Percentiles rank a stretch among this genome's conserved stretches.
phyloP scores from a whole-genome alignment of 2,329 filamentous ascomycete species.

The Aspergillus unguis region DNA sequence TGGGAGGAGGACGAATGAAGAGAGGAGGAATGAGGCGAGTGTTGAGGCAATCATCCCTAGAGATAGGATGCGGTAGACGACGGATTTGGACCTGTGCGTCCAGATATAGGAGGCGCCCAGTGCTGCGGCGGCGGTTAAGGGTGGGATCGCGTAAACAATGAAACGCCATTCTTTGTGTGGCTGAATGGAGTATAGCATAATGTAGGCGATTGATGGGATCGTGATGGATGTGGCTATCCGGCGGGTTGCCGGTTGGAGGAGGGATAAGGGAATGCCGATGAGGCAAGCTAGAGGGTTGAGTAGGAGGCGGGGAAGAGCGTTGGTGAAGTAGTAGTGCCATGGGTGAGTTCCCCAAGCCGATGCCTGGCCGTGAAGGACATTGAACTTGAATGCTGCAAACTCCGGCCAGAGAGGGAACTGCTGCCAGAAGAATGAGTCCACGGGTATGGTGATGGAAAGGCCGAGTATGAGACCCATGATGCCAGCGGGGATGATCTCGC shows the following conservation, averaged over 20 bases:
- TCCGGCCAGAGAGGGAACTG: slow-evolving; percentile 78
- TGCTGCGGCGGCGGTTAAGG: slow-evolving; percentile 73
- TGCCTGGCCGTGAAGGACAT: slow-evolving; percentile 78
- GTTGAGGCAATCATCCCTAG: slow-evolving; percentile 59
- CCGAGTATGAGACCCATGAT: slow-evolving; percentile 63
- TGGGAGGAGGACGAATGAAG: slow-evolving; percentile 68
- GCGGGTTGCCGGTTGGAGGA: slow-evolving; percentile 52
- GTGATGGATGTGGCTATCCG: slow-evolving; percentile 53
- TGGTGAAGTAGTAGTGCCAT: slow-evolving; percentile 81
- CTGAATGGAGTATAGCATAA: slow-evolving; percentile 77
- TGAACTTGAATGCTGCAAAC: slow-evolving; percentile 83
- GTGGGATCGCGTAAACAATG: slow-evolving; percentile 81
- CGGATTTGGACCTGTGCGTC: slow-evolving; percentile 61
- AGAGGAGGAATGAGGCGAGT: slow-evolving; percentile 57
- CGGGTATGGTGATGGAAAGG: slow-evolving; percentile 64
- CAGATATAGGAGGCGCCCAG: slow-evolving; percentile 70
- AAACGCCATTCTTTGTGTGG: slow-evolving; percentile 97
- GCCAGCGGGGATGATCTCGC: slow-evolving; percentile 62
- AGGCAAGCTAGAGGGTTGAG: slow-evolving; percentile 69
- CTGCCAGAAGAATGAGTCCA: slow-evolving; percentile 96
- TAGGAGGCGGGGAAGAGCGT: slow-evolving; percentile 75
- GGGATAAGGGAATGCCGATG: slow-evolving; percentile 49
- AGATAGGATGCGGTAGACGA: slow-evolving; percentile 55
- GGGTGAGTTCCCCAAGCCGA: slow-evolving; percentile 84
- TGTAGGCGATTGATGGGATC: slow-evolving; percentile 67